phyloP scores from a whole-genome alignment of 768 basidiomycete genomes.

The Lentinula sp. region DNA sequence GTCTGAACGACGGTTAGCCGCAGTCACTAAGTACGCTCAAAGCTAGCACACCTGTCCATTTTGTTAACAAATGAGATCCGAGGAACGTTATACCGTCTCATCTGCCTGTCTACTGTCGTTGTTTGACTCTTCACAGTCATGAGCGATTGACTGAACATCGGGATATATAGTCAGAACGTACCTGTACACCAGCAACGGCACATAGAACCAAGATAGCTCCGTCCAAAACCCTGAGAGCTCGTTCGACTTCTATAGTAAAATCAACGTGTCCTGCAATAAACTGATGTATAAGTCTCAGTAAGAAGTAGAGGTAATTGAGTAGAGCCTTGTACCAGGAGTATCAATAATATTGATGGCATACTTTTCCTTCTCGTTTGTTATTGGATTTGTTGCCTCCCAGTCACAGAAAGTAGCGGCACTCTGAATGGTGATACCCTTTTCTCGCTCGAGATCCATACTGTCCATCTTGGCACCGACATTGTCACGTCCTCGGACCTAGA shows the following conservation, averaged over 20 bases:
- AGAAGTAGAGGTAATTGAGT: not conserved
- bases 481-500: constrained; percentile 85
- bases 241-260: constrained; percentile 98
- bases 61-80: constrained; percentile 88
- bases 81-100: constrained; percentile 95
- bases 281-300: not conserved
- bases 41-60: constrained; percentile 58
- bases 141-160: not conserved
- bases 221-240: constrained; percentile 92
- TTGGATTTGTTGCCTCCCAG: constrained; percentile 72
- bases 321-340: constrained; percentile 69
- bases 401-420: constrained; percentile 98
- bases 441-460: constrained; percentile 96
- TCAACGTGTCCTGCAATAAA: constrained; percentile 87
- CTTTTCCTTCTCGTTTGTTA: constrained; percentile 62
- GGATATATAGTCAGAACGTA: constrained; percentile 16
- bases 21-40: not conserved
- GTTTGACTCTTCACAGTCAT: constrained; percentile 73
- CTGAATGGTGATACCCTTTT: constrained; percentile 99
- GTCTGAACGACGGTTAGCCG: constrained; percentile 36
- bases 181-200: constrained; percentile 95
- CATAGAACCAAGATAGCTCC: constrained; percentile 96
- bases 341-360: constrained; percentile 98
- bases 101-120: constrained; percentile 97
- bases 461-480: constrained; percentile 99